Evolutionary conservation across 805 yeast species (phyloP).

Genomic region (Lipomyces kockii): DNA sequence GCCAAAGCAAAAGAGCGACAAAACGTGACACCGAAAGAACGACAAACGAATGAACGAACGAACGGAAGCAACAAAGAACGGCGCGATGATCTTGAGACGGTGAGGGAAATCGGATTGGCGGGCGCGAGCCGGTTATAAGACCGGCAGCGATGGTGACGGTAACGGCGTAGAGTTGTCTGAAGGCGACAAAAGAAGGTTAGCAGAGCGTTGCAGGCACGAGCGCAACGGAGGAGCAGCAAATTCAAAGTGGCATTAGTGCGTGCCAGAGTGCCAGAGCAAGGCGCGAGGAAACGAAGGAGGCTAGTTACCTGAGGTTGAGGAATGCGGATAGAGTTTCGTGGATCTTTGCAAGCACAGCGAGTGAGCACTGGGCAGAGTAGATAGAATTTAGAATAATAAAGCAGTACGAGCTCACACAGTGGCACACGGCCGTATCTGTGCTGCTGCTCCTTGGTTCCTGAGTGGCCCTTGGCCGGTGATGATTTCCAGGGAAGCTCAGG

Average conservation of each 20-base stretch:
- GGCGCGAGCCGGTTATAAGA: neutral
- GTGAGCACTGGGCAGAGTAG: neutral
- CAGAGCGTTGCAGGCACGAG: neutral
- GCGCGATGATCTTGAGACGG: neutral
- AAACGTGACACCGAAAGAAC: neutral
- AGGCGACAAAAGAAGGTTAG: neutral
- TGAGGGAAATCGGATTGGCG: neutral
- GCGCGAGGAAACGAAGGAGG: conserved; percentile 3
- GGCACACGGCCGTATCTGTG: conserved; percentile 2
- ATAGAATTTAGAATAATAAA: neutral
- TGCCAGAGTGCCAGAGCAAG: conserved; percentile 4
- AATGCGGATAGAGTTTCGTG: neutral
- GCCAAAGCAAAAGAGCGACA: conserved; percentile 1
- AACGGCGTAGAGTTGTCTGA: neutral
- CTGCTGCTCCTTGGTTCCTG: neutral
- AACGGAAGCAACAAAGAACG: conserved; percentile 6
- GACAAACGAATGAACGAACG: conserved; percentile 11
- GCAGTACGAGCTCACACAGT: neutral
- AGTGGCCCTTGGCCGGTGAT: neutral
- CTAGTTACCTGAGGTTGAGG: neutral
- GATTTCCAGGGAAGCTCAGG: neutral
- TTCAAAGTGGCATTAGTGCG: neutral
- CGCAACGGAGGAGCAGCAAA: neutral
- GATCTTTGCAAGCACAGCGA: neutral
- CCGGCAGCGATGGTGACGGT: neutral